These are phyloP conservation scores for Astrocystis sublimbata DNA, from an alignment of 495 filamentous ascomycete species.

Conservation along the genomic window DNA sequence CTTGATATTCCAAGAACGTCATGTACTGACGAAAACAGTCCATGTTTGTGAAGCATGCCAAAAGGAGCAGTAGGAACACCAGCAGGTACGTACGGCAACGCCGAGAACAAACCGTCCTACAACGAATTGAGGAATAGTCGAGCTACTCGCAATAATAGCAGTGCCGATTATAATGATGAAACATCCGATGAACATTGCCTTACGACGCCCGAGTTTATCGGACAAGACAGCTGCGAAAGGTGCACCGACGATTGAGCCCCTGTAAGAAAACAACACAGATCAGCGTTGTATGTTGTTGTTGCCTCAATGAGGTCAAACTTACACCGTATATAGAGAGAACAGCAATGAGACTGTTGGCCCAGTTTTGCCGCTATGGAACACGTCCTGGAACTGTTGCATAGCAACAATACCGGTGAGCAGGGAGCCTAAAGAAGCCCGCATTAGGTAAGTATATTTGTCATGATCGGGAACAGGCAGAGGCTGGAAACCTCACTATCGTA, in stretches of 20 bases:
- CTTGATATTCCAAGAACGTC: no score
- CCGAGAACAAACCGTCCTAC: conserved; percentile 55
- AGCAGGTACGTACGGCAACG: no score
- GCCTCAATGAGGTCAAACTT: conserved; percentile 19
- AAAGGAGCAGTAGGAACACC: no score
- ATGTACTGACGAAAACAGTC: no score
- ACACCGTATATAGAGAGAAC: conserved; percentile 53
- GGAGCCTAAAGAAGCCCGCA: conserved; percentile 31
- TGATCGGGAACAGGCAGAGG: neutral
- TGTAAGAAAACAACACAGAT: conserved; percentile 17
- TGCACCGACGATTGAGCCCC: conserved; percentile 49
- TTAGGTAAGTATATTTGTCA: conserved; percentile 17
- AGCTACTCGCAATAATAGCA: conserved; percentile 42
- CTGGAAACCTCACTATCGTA: conserved; percentile 41
- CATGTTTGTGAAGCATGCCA: no score
- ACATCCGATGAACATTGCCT: conserved; percentile 51
- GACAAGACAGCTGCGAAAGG: conserved; percentile 47
- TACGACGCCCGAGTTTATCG: conserved; percentile 45
- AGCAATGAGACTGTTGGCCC: conserved; percentile 43
- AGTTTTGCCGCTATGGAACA: conserved; percentile 37
- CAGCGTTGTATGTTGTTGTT: neutral
- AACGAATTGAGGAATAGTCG: conserved; percentile 44
- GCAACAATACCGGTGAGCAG: conserved; percentile 47
- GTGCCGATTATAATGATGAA: conserved; percentile 55
- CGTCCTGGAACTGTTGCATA: conserved; percentile 42